Conservation (phyloP, 257 asterid species). For the Plantago elongata region DNA sequence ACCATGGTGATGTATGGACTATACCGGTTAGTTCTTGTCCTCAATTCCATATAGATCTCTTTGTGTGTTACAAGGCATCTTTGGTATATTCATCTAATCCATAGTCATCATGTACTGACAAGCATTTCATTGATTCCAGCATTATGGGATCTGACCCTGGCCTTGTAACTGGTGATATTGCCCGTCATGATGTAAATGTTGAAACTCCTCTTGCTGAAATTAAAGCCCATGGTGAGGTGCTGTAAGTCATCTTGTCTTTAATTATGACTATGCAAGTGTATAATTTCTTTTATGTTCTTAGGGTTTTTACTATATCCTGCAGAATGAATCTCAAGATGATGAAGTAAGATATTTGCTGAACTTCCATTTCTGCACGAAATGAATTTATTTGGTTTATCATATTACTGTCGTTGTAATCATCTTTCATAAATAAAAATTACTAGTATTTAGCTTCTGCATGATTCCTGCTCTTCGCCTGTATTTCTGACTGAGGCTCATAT, state of each 20-base stretch:
- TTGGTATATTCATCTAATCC: not conserved
- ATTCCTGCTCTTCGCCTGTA: not conserved
- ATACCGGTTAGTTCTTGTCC: constrained; percentile 31
- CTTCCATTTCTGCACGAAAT: constrained; percentile 8
- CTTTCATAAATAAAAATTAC: no score
- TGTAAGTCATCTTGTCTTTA: constrained; percentile 2
- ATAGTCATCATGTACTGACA: constrained; percentile 13
- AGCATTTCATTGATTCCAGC: constrained; percentile 30
- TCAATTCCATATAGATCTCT: constrained; percentile 7
- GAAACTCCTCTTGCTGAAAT: constrained; percentile 19
- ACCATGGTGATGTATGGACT: constrained; percentile 34
- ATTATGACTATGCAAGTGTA: not conserved
- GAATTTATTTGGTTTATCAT: not conserved
- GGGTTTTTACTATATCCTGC: constrained; percentile 20
- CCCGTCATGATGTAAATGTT: constrained; percentile 19
- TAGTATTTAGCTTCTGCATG: constrained; percentile 5
- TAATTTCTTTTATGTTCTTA: constrained; percentile 13
- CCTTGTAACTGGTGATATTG: constrained; percentile 20
- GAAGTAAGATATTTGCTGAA: constrained; percentile 28
- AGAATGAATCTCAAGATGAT: constrained; percentile 25
- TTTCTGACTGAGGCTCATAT: no score
- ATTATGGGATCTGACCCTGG: constrained; percentile 47
- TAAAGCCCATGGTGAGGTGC: constrained; percentile 32
- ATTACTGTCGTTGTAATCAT: not conserved
- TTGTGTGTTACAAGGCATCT: not conserved